Evolutionary conservation across 305 asterid genomes (phyloP).

Genomic region (Plantago coronopus): DNA sequence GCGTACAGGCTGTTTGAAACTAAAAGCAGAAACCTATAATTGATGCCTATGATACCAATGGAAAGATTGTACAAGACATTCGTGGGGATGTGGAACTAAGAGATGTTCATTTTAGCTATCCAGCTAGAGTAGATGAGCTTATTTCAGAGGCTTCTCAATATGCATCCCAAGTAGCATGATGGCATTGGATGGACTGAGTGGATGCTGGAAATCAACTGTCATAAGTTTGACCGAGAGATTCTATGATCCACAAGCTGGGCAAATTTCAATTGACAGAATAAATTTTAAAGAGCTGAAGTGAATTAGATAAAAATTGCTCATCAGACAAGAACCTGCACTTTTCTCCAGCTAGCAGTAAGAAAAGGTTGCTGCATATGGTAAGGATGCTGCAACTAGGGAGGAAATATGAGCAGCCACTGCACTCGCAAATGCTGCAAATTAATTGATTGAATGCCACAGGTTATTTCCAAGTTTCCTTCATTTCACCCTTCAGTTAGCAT

Average conservation of each 20-base stretch:
- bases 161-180: not conserved
- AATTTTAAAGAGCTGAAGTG: constrained; percentile 1
- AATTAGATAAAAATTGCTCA: not conserved
- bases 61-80: not conserved
- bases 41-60: not conserved
- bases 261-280: constrained; percentile 2
- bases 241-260: constrained; percentile 5
- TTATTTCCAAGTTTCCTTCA: too few species aligned
- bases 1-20: constrained; percentile 5
- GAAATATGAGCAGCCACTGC: not conserved
- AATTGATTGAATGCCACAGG: not conserved
- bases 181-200: constrained; percentile 2
- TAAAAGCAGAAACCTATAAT: not conserved
- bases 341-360: constrained; percentile 8
- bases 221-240: constrained; percentile 7
- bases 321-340: not conserved
- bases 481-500: too few species aligned
- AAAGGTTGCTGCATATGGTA: not conserved
- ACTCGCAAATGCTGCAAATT: constrained; percentile 4
- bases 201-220: constrained; percentile 6
- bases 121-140: not conserved
- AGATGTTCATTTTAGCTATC: constrained; percentile 5
- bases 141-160: not conserved
- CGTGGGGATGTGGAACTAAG: not conserved
- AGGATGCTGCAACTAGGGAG: constrained; percentile 7